phyloP scores from a whole-genome alignment of 163 green algal genomes.

The Chloromonas sp. region DNA sequence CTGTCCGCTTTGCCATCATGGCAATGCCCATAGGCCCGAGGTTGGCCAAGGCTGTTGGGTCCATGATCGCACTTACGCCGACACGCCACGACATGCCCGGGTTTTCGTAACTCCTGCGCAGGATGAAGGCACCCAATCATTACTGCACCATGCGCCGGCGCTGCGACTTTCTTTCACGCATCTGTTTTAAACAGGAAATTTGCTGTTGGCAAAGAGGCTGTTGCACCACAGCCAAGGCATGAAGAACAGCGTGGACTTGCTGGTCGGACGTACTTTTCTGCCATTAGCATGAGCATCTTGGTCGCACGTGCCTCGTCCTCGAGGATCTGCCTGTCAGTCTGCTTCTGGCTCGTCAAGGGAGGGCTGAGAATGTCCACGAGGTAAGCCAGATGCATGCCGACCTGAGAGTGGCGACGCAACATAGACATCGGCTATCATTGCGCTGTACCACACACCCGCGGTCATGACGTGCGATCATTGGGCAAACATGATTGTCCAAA shows the following conservation, averaged over 20 bases:
- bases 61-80: neutral
- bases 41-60: neutral
- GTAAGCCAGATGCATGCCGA: neutral
- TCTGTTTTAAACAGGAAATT: too few relatives aligned
- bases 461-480: too few relatives aligned
- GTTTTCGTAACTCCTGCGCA: neutral
- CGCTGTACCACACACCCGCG: too few relatives aligned
- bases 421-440: too few relatives aligned
- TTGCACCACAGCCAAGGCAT: too few relatives aligned
- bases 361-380: neutral
- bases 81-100: slow-evolving; percentile 1
- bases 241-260: neutral
- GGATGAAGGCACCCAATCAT: neutral
- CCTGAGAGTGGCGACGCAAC: neutral
- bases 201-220: too few relatives aligned
- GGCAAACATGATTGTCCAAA: too few relatives aligned
- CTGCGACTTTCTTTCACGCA: too few relatives aligned
- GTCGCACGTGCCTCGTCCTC: neutral
- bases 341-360: neutral
- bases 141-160: too few relatives aligned
- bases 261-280: neutral
- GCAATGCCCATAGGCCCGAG: neutral
- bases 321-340: neutral
- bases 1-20: neutral
- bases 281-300: slow-evolving; percentile 1